phyloP scores from a whole-genome alignment of 78 protist species.

The Chrysochromulina tobinii region DNA sequence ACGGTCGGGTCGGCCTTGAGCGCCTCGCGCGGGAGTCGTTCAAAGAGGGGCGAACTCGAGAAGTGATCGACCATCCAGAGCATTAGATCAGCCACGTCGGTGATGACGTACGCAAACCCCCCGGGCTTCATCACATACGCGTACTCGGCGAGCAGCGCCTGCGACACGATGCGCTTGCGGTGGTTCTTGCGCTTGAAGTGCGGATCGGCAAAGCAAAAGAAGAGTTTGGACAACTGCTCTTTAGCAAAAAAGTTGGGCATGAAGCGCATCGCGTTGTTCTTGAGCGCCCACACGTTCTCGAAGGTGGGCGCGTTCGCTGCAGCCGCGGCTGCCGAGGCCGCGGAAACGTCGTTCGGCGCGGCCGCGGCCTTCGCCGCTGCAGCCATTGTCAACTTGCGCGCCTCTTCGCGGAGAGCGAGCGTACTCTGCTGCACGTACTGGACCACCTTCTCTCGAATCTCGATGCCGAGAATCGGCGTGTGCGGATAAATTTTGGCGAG shows the following conservation, averaged over 20 bases:
- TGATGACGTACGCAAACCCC: constrained; percentile 83
- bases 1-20: neutral
- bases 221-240: constrained; percentile 81
- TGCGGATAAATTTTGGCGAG: constrained; percentile 63
- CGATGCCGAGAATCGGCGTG: constrained; percentile 81
- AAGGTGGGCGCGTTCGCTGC: constrained; percentile 16
- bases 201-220: constrained; percentile 95
- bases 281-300: constrained; percentile 78
- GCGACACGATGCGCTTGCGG: constrained; percentile 83
- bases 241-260: constrained; percentile 84
- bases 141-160: constrained; percentile 80
- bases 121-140: constrained; percentile 80
- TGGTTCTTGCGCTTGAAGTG: constrained; percentile 89
- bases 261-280: constrained; percentile 88
- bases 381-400: neutral
- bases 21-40: neutral
- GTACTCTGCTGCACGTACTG: constrained; percentile 8
- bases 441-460: constrained; percentile 80
- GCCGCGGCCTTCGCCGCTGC: constrained; percentile 35
- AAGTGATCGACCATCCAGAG: constrained; percentile 87
- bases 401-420: neutral
- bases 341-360: neutral
- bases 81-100: constrained; percentile 87
- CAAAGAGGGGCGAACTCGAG: constrained; percentile 81
- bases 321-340: constrained; percentile 3